phyloP scores from a whole-genome alignment of 2,329 filamentous ascomycete genomes.

The Coniosporium tulheliwenetii region DNA sequence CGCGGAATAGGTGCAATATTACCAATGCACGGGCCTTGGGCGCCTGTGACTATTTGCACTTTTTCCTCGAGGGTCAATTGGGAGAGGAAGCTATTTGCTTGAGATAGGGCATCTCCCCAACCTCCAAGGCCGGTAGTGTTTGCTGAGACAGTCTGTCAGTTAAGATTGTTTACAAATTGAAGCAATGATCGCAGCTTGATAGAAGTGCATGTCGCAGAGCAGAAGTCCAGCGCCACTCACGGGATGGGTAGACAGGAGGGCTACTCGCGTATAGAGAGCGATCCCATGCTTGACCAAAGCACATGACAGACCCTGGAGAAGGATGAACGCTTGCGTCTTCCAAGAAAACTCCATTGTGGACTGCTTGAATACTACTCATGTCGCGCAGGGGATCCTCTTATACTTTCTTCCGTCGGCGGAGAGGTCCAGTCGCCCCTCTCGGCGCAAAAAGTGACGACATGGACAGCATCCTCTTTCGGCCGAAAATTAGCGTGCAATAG shows the following conservation, averaged over 20 bases:
- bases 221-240: slow-evolving; percentile 3
- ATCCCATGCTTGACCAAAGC: slow-evolving; percentile 1
- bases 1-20: slow-evolving; percentile 16
- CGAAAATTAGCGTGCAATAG: too few relatives aligned
- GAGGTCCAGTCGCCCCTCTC: too few relatives aligned
- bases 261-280: slow-evolving; percentile 10
- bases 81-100: slow-evolving; percentile 5
- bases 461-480: too few relatives aligned
- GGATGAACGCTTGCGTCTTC: too few relatives aligned
- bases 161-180: too few relatives aligned
- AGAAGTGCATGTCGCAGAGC: not conserved
- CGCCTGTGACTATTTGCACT: slow-evolving; percentile 7
- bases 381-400: too few relatives aligned
- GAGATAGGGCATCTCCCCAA: slow-evolving; percentile 8
- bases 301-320: too few relatives aligned
- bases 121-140: slow-evolving; percentile 8
- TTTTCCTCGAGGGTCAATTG: slow-evolving; percentile 6
- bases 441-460: too few relatives aligned
- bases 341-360: too few relatives aligned
- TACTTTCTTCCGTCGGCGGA: too few relatives aligned
- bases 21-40: slow-evolving; percentile 16
- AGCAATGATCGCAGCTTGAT: too few relatives aligned
- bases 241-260: slow-evolving; percentile 9
- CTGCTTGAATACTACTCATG: too few relatives aligned
- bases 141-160: slow-evolving; percentile 3